Base-by-base conservation (phyloP, 768 basidiomycete species). In the Tubosaeta sp. region DNA sequence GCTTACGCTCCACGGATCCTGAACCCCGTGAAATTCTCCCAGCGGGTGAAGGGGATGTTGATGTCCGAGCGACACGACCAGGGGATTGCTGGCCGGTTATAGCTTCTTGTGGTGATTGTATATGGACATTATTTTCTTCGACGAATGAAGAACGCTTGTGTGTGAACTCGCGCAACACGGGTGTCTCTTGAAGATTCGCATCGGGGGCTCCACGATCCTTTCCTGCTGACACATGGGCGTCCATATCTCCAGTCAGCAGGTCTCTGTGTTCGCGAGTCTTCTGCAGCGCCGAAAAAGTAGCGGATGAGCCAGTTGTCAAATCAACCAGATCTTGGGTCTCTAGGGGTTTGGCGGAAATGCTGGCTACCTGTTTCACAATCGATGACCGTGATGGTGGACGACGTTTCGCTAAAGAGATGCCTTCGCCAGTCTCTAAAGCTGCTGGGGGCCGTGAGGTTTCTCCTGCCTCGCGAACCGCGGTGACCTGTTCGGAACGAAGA, bases 161-260 rank as follows among this genome's bases (percentile, higher is more conserved):
- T 19, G 85, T 85, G 16, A 84, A 86, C 18, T 84, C 79, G 48
- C 87, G 82, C 45, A 88, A 67, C 27, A 84, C 70, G 3, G 83
- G 78, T 19, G 72, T 66, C 41, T 73, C 69, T 34, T 63, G 49
- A 34, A 25, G 42, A 22, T 64, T 52, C 21, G 44, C 38, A n/a
- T 59, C 54, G 21, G 55, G 46, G 21, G 49, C 19, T 30, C 34
- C 51, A 46, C 44, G 53, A 6, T 57, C 63, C 54, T 59, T 62
- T n/a, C 31, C 35, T 19, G 59, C 52, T 11, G 59, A 58, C 29
- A 40, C 25, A 6, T 52, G 39, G n/a, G 74, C 69, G 39, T 77
- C 74, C 49, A 82, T 79, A 48, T 79, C 78, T 9, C 89, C 89
- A 16, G 90, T 89, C 30, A 92, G 69, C 88, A 89, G 89, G 61